phyloP scores from a whole-genome alignment of 2,329 filamentous ascomycete species.

The Sporothrix luriei region DNA sequence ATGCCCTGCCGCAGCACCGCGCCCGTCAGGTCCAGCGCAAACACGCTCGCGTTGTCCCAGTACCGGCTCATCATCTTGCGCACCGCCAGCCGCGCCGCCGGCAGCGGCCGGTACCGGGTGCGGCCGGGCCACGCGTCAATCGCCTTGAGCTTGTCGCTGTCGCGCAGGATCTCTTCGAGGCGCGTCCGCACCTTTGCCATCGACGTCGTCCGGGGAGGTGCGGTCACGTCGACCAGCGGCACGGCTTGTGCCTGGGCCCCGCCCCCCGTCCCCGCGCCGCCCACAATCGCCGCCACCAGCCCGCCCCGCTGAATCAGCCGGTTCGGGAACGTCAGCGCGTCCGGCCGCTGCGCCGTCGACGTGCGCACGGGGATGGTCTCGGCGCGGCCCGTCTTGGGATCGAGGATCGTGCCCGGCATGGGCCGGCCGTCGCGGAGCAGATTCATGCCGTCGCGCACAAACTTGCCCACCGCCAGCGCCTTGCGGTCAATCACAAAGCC shows the following conservation, averaged over 20 bases:
- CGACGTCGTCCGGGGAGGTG: constrained; percentile 42
- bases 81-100: constrained; percentile 49
- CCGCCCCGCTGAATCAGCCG: constrained; percentile 50
- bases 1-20: constrained; percentile 67
- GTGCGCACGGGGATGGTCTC: not conserved
- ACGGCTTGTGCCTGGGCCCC: not conserved
- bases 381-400: constrained; percentile 51
- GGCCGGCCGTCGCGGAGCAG: constrained; percentile 54
- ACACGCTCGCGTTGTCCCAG: constrained; percentile 67
- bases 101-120: not conserved
- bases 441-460: constrained; percentile 57
- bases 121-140: constrained; percentile 43
- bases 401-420: constrained; percentile 69
- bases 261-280: not conserved
- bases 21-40: constrained; percentile 66
- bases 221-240: constrained; percentile 33
- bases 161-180: constrained; percentile 52
- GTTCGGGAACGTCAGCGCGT: constrained; percentile 58
- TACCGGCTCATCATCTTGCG: constrained; percentile 72
- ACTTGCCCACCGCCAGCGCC: constrained; percentile 62
- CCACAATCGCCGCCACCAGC: not conserved
- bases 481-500: constrained; percentile 56
- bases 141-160: constrained; percentile 45
- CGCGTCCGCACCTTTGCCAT: constrained; percentile 56
- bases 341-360: constrained; percentile 25